Base-by-base conservation (phyloP, 1,139 yeast species). In the Pichia sp. region DNA sequence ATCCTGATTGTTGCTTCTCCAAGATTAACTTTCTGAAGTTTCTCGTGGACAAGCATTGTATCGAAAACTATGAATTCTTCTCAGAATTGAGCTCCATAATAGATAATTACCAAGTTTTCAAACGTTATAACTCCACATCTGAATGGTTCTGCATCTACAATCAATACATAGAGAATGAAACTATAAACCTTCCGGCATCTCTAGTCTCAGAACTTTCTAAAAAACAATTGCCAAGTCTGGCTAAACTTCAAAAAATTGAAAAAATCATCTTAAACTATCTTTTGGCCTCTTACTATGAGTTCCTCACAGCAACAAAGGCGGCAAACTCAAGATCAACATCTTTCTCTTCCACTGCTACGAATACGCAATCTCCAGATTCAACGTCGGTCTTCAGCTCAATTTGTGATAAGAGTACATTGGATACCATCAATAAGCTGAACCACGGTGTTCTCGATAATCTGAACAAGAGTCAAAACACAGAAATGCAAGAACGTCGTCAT, bases 21-120 rank as follows among this genome's bases (percentile, higher is more conserved):
- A 50, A 46, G 19, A 30, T 38, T 11, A 40, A 50, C 17, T 57
- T 57, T 35, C 41, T 48, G 11, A 43, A 48, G 29, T 56, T 48
- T 32, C 41, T 57, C 16, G 37, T 48, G 5, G 45, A 48, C 21
- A 51, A 54, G 29, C 60, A 56, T 36, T 56, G 62, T 39, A 30
- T 51, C 5, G 62, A 57, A 35, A 57, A 56, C 31, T 45, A 56
- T 16, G 60, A 57, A 26, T 55, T 56, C 37, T 55, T 46, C 27
- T 29, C 48, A 13, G 54, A 52, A 20, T 33, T 56, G 10, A 40
- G 39, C 6, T 27, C 31, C 8, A 43, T 54, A 15, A 34, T 51
- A 2, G 15, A 29, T 2, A 37, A 37, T 20, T 37, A 42, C 17
- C 32, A 41, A 8, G 12, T 26, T 6, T 30, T 24, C 10, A 14